Percentiles rank a stretch among this genome's conserved stretches.
These are phyloP conservation scores for Juglanconis juglandina DNA, from an alignment of 2,329 filamentous ascomycete genomes.

Conservation along the genomic window DNA sequence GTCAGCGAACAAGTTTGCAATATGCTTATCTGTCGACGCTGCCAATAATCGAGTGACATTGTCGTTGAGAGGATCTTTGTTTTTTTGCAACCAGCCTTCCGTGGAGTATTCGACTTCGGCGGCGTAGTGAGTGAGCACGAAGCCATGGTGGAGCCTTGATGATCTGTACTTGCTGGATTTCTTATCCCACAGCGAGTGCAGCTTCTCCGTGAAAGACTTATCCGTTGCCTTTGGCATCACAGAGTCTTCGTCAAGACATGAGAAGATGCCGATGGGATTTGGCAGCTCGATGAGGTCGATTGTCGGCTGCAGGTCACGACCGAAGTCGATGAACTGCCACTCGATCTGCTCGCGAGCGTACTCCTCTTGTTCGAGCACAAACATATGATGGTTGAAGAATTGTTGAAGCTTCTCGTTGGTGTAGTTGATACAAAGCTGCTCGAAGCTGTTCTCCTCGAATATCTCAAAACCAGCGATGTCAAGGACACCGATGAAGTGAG, in stretches of 20 bases:
- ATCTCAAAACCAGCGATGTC: constrained; percentile 99
- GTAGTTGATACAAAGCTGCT: constrained; percentile 99
- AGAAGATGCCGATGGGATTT: constrained; percentile 98
- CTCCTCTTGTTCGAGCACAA: constrained; percentile 96
- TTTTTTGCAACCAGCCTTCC: constrained; percentile 94
- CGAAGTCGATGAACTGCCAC: constrained; percentile 99
- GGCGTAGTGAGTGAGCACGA: constrained; percentile 94
- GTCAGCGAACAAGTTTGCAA: constrained; percentile 81
- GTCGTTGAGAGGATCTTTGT: constrained; percentile 97
- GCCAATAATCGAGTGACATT: constrained; percentile 89
- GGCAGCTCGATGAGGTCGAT: constrained; percentile 95
- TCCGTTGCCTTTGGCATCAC: constrained; percentile 99
- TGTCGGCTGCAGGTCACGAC: constrained; percentile 91
- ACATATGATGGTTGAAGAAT: constrained; percentile 99
- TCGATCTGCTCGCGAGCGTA: constrained; percentile 97
- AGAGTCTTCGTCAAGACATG: constrained; percentile 93
- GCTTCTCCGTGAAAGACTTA: constrained; percentile 93
- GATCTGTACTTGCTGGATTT: constrained; percentile 91
- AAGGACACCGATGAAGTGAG: constrained; percentile 93
- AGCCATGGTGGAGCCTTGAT: constrained; percentile 84
- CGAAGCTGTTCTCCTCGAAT: constrained; percentile 97
- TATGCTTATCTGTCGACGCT: constrained; percentile 74
- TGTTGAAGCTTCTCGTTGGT: constrained; percentile 99
- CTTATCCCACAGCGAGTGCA: constrained; percentile 95
- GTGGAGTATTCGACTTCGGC: constrained; percentile 97